These are phyloP conservation scores for Leucoagaricus sp. DNA, from an alignment of 1,284 basidiomycete genomes.

Conservation along the genomic window DNA sequence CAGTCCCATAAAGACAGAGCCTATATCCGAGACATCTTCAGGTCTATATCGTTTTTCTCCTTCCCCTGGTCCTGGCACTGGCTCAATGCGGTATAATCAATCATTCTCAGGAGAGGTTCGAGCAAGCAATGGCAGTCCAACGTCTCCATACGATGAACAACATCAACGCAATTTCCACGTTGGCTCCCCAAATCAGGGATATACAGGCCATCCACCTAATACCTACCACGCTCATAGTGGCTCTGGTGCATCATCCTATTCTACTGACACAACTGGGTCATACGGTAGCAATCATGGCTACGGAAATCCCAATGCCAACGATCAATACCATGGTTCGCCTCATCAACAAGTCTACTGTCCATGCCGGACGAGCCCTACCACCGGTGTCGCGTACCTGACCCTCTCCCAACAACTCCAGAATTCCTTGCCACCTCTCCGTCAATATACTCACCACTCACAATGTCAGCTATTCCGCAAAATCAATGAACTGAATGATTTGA, in stretches of 20 bases:
- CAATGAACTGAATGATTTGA: constrained; percentile 58
- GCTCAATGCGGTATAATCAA: constrained; percentile 22
- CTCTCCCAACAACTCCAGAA: constrained; percentile 66
- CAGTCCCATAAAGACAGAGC: constrained; percentile 62
- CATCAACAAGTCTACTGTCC: constrained; percentile 45
- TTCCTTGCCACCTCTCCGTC: constrained; percentile 56
- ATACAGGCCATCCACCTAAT: constrained; percentile 20
- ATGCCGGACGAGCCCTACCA: constrained; percentile 64
- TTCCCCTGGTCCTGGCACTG: constrained; percentile 42
- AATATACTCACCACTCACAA: constrained; percentile 59
- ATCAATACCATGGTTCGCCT: constrained; percentile 42
- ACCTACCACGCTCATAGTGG: constrained; percentile 16
- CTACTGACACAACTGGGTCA: constrained; percentile 39
- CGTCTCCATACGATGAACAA: constrained; percentile 28
- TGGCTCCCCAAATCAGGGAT: constrained; percentile 26
- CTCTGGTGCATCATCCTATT: constrained; percentile 41
- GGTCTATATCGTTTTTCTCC: constrained; percentile 65
- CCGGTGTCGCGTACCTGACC: constrained; percentile 55
- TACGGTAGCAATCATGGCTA: constrained; percentile 25
- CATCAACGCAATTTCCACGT: constrained; percentile 21
- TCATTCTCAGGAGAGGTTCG: constrained; percentile 14
- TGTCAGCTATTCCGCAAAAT: constrained; percentile 64
- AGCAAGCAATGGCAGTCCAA: constrained; percentile 18
- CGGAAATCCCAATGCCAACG: constrained; percentile 43
- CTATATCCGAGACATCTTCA: constrained; percentile 44